Evolutionary conservation across 2,329 filamentous ascomycete genomes (phyloP), one percentile per base, ranked within the genome.

Genomic region (Apiospora kogelbergensis): DNA sequence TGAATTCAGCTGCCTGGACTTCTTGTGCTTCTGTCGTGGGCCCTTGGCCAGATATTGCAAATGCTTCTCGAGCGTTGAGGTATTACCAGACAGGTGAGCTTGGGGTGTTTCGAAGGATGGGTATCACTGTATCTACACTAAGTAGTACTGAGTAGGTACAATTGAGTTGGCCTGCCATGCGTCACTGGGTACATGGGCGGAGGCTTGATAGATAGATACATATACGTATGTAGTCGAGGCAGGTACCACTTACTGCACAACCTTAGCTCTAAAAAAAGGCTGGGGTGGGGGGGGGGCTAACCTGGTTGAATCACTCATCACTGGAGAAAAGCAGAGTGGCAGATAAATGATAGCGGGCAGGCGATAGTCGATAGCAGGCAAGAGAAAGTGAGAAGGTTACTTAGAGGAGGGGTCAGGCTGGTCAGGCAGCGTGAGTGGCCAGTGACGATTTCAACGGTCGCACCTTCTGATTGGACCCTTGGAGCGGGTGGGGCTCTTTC

Each of bases 391-490:
- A 7, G 17, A n/a, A n/a, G 17, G 17, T 6, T 45, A 45, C 42
- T 45, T 7, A 33, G 42, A 20, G 17, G 42, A 9, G 17, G 42
- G 17, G 40, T 41, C 40, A 11, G 40, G 40, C 40, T 42, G 40
- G 40, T 15, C 40, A 42, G 40, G 40, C n/a, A n/a, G n/a, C 40
- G 40, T 42, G 40, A 42, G 40, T 42, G 40, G 17, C 40, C 40
- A 60, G 53, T 60, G 53, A 60, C 53, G 53, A 60, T 60, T 60
- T 37, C n/a, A 60, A 60, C 40, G 41, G 45, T 46, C 30, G 65
- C 44, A 48, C 44, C 26, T 66, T 44, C 65, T 66, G 44, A 66
- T 66, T 66, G 65, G 65, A 40, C 44, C 24, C 63, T 65, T 10
- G 13, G 20, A 66, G 44, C 26, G 3, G 9, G 65, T 66, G 65